phyloP scores from a whole-genome alignment of 352 stramenopile genomes.

The Halophytophthora batemanensis region DNA sequence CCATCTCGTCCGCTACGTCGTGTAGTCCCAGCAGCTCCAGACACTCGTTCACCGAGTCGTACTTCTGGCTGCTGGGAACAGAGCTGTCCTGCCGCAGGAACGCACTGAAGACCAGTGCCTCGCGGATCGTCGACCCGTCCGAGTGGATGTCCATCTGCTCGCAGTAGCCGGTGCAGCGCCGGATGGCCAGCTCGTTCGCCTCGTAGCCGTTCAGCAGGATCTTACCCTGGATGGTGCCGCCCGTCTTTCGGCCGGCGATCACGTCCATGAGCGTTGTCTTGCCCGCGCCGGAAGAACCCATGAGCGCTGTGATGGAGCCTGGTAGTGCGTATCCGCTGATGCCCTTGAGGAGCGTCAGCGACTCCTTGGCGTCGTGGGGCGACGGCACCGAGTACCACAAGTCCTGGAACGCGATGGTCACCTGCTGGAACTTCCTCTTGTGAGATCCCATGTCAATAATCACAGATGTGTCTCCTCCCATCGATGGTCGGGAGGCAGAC shows the following conservation, averaged over 20 bases:
- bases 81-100: constrained; percentile 37
- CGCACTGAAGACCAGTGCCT: constrained; percentile 85
- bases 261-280: constrained; percentile 94
- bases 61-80: constrained; percentile 11
- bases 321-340: constrained; percentile 40
- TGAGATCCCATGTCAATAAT: constrained; percentile 1
- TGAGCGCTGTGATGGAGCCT: constrained; percentile 47
- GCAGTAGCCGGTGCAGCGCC: constrained; percentile 23
- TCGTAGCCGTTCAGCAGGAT: constrained; percentile 44
- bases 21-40: constrained; percentile 14
- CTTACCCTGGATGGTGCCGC: constrained; percentile 61
- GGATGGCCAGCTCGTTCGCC: constrained; percentile 28
- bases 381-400: constrained; percentile 36
- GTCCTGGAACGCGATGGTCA: constrained; percentile 31
- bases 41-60: constrained; percentile 14
- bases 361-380: constrained; percentile 30
- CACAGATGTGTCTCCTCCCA: not conserved
- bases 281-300: constrained; percentile 57
- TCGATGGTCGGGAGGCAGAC: not conserved
- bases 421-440: constrained; percentile 13
- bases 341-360: constrained; percentile 61
- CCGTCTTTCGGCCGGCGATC: constrained; percentile 87
- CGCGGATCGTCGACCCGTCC: constrained; percentile 73
- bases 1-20: constrained; percentile 13
- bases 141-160: constrained; percentile 31